phyloP scores from a whole-genome alignment of 2,329 filamentous ascomycete species.

The Colletotrichum endophyticum region DNA sequence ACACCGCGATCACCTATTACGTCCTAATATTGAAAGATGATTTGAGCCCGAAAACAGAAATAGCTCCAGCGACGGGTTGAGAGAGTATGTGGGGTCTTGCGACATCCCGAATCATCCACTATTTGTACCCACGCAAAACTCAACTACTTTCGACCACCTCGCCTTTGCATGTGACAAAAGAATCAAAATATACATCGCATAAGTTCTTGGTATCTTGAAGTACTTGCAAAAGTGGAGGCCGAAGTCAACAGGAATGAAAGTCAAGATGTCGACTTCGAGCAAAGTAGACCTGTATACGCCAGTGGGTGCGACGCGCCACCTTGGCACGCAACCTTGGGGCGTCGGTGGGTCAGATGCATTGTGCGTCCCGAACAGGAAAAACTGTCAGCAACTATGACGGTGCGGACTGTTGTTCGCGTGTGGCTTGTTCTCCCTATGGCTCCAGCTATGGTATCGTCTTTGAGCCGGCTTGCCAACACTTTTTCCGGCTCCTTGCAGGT shows the following conservation, averaged over 20 bases:
- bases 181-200: not conserved
- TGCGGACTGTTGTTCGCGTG: not conserved
- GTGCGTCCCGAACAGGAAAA: not conserved
- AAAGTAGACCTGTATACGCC: not conserved
- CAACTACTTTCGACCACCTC: not conserved
- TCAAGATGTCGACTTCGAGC: not conserved
- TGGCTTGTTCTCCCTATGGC: not conserved
- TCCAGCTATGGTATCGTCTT: not conserved
- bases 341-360: not conserved
- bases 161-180: not conserved
- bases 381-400: not conserved
- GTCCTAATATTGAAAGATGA: not conserved
- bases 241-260: not conserved
- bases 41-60: not conserved
- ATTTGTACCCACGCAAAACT: not conserved
- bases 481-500: not conserved
- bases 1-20: not conserved
- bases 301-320: not conserved
- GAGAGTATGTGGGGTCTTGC: not conserved
- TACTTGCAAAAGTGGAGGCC: not conserved
- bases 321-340: not conserved
- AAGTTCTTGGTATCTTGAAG: not conserved
- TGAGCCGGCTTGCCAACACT: not conserved
- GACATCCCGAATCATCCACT: not conserved
- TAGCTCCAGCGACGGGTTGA: not conserved